These are phyloP conservation scores for Plenodomus tracheiphilus DNA, from an alignment of 2,329 filamentous ascomycete genomes.

Conservation along the genomic window DNA sequence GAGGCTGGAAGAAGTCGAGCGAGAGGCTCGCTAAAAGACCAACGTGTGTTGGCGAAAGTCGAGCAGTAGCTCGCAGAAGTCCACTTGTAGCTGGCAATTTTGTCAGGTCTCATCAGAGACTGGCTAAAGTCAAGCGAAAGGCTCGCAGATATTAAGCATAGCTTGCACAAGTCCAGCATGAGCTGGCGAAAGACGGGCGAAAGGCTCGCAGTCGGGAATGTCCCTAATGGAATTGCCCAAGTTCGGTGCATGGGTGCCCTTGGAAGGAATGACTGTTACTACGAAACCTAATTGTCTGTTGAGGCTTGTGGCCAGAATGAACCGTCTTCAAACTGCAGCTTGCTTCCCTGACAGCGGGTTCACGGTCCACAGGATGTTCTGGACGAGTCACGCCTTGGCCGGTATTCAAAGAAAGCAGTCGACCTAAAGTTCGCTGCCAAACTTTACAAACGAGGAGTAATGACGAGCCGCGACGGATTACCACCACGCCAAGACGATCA, in stretches of 20 bases:
- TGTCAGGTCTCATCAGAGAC: too few species aligned
- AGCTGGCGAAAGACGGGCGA: too few species aligned
- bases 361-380: background rate
- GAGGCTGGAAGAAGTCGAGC: background rate
- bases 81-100: background rate
- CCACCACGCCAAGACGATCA: slow-evolving; percentile 6
- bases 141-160: too few species aligned
- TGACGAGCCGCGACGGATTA: slow-evolving; percentile 8
- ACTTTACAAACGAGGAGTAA: slow-evolving; percentile 1
- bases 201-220: background rate
- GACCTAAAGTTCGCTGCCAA: background rate
- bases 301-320: background rate
- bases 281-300: background rate
- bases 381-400: background rate
- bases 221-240: background rate
- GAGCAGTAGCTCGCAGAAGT: slow-evolving; percentile 2
- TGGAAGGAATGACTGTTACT: background rate
- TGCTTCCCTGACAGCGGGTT: background rate
- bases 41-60: background rate
- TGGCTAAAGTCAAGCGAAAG: too few species aligned
- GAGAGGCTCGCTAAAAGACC: too few species aligned
- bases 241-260: background rate
- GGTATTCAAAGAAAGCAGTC: background rate
- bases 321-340: background rate
- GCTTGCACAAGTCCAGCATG: too few species aligned